Base-by-base conservation (phyloP, 345 rosid species). In the Citrus reticulata region DNA sequence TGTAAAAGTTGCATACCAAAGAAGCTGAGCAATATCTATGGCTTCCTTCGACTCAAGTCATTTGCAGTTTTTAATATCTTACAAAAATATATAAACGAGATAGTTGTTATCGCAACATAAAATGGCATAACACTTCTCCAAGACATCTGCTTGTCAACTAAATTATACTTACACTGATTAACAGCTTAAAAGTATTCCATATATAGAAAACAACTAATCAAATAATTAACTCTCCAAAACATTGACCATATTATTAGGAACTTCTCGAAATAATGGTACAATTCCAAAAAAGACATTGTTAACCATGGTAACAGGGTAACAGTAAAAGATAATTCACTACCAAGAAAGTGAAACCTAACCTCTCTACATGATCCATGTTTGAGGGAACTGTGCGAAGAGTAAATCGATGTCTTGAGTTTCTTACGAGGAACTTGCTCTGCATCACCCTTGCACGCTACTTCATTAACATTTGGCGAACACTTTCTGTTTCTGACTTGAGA, bases 341-440 rank as follows among this genome's bases (percentile, higher is more conserved):
- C 4, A 68, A 11, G 30, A 67, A 63, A 73, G 59, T 9, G 35
- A 30, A 69, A 68, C 58, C 55, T 65, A 77, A 80, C 86, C 87
- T 83, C 86, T 81, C 25, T 59, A 39, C 68, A 62, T 27, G 88
- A 72, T 77, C 65, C 82, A 66, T 62, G 63, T 55, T 77, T 75
- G 57, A 58, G 71, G 61, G 84, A 67, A 75, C 81, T 70, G 60
- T 73, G 54, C 11, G 86, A 81, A 9, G 86, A 77, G 14, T 54
- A 62, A 59, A 84, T 60, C n/a, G 85, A 71, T 24, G 67, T 67
- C 83, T 82, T 84, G 32, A 63, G 77, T 72, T 84, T 83, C 83
- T 85, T 83, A 55, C 13, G 34, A 10, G 70, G 69, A 67, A 49
- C 76, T 46, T 74, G 63, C 70, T 24, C 76, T 54, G 73, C 82